Evolutionary conservation across 306 rosid species (phyloP), one percentile per base, ranked within the genome.

Genomic region (Cajanus cajan): DNA sequence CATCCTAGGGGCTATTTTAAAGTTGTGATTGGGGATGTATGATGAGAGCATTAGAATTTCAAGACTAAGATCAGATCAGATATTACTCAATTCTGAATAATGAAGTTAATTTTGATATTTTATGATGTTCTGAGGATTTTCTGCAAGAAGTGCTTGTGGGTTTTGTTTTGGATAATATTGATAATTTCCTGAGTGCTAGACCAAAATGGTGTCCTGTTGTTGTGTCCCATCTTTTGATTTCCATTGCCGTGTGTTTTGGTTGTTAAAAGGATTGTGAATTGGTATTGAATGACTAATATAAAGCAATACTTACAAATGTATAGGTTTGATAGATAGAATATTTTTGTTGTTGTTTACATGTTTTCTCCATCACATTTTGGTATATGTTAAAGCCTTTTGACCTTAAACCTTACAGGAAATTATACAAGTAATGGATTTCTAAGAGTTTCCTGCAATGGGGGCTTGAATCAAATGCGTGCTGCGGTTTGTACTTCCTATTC

Each of bases 391-490:
- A 67, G 54, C 36, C 57, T 50, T 54, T 50, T 19, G 33, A 68
- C 44, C 68, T 83, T 74, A 55, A 55, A 51, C n/a, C 14, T 50
- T 70, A 2, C 82, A 82, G 99, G 96, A 89, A 93, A 93, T 83
- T 96, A 96, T 89, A 89, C 88, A 62, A 96, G 99, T 80, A 93
- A 96, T 88, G 99, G 99, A 58, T 90, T 93, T 90, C 98, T 96
- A 55, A 90, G 94, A 79, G 97, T 93, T 68, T 91, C 99, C 67
- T 96, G 99, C 90, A 96, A 96, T 75, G 99, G 99, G 48, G 99
- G 99, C 66, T 87, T 96, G 89, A 96, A 96, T 88, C 99, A 96
- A 88, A 96, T 96, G 99, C 99, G 99, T 59, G 96, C 98, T 36
- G 99, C 99, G 88, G 99, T 96, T 80, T 68, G 99, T 88, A 73